These are phyloP conservation scores for Prunus padus DNA, from an alignment of 306 rosid genomes.

Conservation along the genomic window DNA sequence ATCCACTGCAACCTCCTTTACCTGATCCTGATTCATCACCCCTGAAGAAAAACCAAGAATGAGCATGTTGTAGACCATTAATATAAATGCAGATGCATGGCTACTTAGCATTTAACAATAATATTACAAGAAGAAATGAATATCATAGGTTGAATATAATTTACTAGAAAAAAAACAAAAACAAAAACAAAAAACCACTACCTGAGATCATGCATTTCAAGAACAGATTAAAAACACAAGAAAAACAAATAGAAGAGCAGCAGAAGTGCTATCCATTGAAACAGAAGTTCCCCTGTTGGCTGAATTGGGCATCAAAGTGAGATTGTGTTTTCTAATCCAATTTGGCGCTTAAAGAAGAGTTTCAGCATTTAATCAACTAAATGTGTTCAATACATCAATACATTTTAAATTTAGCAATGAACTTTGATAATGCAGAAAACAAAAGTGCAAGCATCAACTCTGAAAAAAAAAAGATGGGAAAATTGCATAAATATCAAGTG, in stretches of 20 bases:
- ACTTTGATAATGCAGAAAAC: too few species aligned
- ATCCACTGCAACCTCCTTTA: conserved; percentile 67
- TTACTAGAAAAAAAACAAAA: too few species aligned
- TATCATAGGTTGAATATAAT: too few species aligned
- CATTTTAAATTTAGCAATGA: too few species aligned
- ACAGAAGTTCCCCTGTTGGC: background rate
- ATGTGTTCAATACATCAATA: background rate
- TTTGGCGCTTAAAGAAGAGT: background rate
- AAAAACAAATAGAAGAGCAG: background rate
- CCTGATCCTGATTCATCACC: conserved; percentile 79
- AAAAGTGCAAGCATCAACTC: too few species aligned
- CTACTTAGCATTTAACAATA: background rate
- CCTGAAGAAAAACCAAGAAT: conserved; percentile 41
- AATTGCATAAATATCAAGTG: too few species aligned
- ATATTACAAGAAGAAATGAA: background rate
- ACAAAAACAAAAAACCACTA: background rate
- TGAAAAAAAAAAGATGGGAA: too few species aligned
- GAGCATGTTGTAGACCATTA: background rate
- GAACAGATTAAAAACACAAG: background rate
- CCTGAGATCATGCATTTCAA: background rate
- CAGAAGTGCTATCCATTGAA: background rate
- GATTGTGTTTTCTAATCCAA: background rate
- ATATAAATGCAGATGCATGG: background rate
- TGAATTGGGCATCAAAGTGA: background rate
- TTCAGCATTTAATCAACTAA: background rate